Evolutionary conservation across 345 rosid genomes (phyloP), one percentile per base, ranked within the genome.

Genomic region (Citrus maxima): DNA sequence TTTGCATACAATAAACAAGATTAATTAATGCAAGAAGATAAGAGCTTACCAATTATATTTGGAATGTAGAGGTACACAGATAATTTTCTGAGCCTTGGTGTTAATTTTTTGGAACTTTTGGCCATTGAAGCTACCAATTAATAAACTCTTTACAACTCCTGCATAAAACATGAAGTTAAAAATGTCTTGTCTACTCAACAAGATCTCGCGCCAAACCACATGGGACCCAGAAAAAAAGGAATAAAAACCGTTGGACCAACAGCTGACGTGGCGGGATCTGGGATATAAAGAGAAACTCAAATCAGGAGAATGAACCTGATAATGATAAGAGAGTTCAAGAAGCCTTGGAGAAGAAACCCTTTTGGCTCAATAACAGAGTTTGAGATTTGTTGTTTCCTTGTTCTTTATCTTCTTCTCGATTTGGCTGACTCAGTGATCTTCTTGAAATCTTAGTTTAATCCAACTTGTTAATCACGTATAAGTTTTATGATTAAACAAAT

Each of bases 21-120:
- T 9, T 7, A 34, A 65, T 18, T 5, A 3, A 34, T 19, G 13
- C 68, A 3, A 10, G 67, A 40, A 77, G n/a, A 34, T 35, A 64
- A 69, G 34, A 13, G 87, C 97, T 80, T 83, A 90, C 99, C 99
- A 79, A 95, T 87, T 61, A 93, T 84, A 84, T 93, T 93, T 28
- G 99, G 99, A 79, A 93, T 86, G 80, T 93, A 95, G 70, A 91
- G 91, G 73, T 95, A 93, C 16, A 93, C 98, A 4, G 93, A 81
- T 32, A 92, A 71, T 82, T 75, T 93, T 61, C 84, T 42, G 19
- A 49, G 22, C 13, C 25, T 72, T 19, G 90, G 95, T 67, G 83
- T 87, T 55, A 89, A 78, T 77, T 80, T 67, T 6, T 55, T 86
- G 19, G 90, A 83, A 77, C 88, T 88, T 79, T 90, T 89, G 27